phyloP scores from a whole-genome alignment of 2,329 filamentous ascomycete genomes.

The Sporothrix brunneoviolacea region DNA sequence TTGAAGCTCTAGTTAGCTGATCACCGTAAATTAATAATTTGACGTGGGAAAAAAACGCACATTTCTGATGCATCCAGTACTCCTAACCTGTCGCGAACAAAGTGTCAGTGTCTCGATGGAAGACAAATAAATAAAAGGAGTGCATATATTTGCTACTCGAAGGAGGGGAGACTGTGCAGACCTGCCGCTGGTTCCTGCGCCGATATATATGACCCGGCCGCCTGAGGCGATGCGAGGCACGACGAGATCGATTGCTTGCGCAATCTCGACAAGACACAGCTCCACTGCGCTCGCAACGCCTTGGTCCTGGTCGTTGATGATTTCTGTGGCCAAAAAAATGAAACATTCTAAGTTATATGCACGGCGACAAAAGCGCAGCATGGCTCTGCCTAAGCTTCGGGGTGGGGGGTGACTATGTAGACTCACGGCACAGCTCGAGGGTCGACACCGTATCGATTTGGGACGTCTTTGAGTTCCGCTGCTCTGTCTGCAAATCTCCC shows the following conservation, averaged over 20 bases:
- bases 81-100: background rate
- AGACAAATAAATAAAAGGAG: background rate
- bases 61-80: constrained; percentile 35
- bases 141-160: background rate
- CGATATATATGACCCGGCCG: constrained; percentile 33
- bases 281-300: constrained; percentile 26
- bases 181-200: constrained; percentile 39
- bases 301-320: constrained; percentile 31
- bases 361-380: too few relatives aligned
- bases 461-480: constrained; percentile 27
- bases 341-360: too few relatives aligned
- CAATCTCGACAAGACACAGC: constrained; percentile 27
- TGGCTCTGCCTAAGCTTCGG: too few relatives aligned
- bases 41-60: constrained; percentile 2
- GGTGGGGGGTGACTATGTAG: background rate
- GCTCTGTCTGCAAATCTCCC: constrained; percentile 30
- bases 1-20: background rate
- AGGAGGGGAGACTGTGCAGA: too few relatives aligned
- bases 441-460: constrained; percentile 32
- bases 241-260: constrained; percentile 28
- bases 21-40: too few relatives aligned
- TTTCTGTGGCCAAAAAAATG: too few relatives aligned
- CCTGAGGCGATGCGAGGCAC: constrained; percentile 26
- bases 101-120: background rate
- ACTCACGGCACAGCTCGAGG: constrained; percentile 30